Percentiles rank a stretch among this genome's conserved stretches.
These are phyloP conservation scores for Neurospora crassa DNA, from an alignment of 2,329 filamentous ascomycete genomes.

Conservation along the genomic window DNA sequence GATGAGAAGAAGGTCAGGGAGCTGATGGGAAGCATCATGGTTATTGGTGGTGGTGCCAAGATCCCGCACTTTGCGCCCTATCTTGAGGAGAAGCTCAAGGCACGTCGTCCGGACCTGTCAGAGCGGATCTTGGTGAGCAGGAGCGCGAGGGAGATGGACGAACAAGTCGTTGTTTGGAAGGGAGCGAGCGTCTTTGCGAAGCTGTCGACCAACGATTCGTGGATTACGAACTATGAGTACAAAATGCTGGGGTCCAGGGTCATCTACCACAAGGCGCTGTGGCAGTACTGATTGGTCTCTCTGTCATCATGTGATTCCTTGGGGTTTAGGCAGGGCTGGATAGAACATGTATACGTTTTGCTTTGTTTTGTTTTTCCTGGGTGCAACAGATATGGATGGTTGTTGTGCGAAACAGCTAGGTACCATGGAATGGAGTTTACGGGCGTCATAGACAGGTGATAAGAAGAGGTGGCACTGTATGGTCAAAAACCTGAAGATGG, in stretches of 20 bases:
- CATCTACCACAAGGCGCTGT: conserved; percentile 71
- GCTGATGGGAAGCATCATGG: conserved; percentile 82
- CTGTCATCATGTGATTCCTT: background rate
- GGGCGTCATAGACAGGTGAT: background rate
- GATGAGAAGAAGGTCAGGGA: conserved; percentile 93
- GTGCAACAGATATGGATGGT: background rate
- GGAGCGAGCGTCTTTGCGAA: conserved; percentile 94
- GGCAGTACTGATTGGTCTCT: conserved; percentile 34
- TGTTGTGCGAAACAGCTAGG: background rate
- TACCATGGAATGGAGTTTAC: background rate
- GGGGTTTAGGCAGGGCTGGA: background rate
- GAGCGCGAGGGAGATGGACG: conserved; percentile 86
- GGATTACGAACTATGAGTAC: conserved; percentile 83
- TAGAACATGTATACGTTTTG: background rate
- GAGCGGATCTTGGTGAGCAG: conserved; percentile 54
- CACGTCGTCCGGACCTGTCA: conserved; percentile 49
- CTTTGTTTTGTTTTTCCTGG: background rate
- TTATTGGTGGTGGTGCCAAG: conserved; percentile 77
- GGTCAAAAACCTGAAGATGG: background rate
- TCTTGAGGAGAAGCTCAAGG: conserved; percentile 73
- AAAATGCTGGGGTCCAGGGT: conserved; percentile 74
- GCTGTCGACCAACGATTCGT: conserved; percentile 85
- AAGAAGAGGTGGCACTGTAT: background rate
- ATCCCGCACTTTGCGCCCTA: conserved; percentile 70
- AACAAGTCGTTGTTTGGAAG: conserved; percentile 97